Evolutionary conservation across 306 rosid species (phyloP).

Genomic region (Quercus alba): DNA sequence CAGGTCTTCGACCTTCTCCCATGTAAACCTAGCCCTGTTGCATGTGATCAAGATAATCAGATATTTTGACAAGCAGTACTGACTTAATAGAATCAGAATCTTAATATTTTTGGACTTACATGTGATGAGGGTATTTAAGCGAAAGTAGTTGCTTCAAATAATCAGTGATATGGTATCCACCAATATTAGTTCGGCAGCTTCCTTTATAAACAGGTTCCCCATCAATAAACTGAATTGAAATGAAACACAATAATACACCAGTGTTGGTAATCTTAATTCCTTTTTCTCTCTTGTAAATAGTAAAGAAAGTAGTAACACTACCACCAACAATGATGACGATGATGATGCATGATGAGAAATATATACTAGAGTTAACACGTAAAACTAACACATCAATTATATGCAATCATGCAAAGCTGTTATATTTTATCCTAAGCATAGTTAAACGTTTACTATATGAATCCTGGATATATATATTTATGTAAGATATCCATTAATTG

Average conservation of each 20-base stretch:
- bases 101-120: conserved; percentile 49
- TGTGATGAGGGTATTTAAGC: conserved; percentile 87
- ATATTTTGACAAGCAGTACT: not conserved
- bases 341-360: not conserved
- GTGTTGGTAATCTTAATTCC: not conserved
- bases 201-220: conserved; percentile 91
- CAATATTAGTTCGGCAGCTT: conserved; percentile 85
- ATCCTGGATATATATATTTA: not conserved
- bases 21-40: conserved; percentile 76
- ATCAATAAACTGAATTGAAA: conserved; percentile 60
- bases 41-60: conserved; percentile 20
- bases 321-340: not conserved
- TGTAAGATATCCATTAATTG: not conserved
- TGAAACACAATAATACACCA: not conserved
- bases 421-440: not conserved
- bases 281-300: not conserved
- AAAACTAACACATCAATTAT: not conserved
- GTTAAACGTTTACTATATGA: not conserved
- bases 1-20: conserved; percentile 98
- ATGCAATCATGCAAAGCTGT: not conserved
- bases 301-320: not conserved
- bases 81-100: conserved; percentile 21
- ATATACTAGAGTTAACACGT: not conserved
- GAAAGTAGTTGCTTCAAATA: conserved; percentile 88
- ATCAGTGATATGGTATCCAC: conserved; percentile 91